phyloP scores from a whole-genome alignment of 1,284 basidiomycete genomes.

The Moesziomyces sp. region DNA sequence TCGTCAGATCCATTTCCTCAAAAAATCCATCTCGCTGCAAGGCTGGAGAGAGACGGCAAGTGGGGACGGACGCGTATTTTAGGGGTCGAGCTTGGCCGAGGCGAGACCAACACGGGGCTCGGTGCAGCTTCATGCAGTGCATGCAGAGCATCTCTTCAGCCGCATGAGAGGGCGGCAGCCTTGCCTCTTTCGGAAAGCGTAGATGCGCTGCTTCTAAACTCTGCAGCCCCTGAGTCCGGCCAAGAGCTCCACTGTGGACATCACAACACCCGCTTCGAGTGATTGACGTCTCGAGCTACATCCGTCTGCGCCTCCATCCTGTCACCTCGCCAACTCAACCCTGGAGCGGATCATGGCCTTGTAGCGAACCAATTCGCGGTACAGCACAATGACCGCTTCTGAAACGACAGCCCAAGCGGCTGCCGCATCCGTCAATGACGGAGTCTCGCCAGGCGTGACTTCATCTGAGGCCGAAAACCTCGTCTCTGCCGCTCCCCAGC shows the following conservation, averaged over 20 bases:
- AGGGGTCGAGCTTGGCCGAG: not conserved
- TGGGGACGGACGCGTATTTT: too few relatives aligned
- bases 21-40: too few relatives aligned
- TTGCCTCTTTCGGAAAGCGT: not conserved
- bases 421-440: not conserved
- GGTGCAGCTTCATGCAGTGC: constrained; percentile 16
- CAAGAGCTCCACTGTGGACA: not conserved
- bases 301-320: too few relatives aligned
- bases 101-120: constrained; percentile 30
- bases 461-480: not conserved
- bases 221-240: constrained; percentile 4
- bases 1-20: too few relatives aligned
- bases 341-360: too few relatives aligned
- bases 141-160: not conserved
- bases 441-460: not conserved
- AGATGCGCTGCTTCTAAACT: constrained; percentile 1
- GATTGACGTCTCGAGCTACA: too few relatives aligned
- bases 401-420: not conserved
- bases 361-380: too few relatives aligned
- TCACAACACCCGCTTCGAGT: too few relatives aligned
- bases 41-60: too few relatives aligned
- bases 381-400: too few relatives aligned
- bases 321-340: too few relatives aligned
- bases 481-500: not conserved
- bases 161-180: too few relatives aligned